phyloP scores from a whole-genome alignment of 495 filamentous ascomycete species.

The Penicillium herquei region DNA sequence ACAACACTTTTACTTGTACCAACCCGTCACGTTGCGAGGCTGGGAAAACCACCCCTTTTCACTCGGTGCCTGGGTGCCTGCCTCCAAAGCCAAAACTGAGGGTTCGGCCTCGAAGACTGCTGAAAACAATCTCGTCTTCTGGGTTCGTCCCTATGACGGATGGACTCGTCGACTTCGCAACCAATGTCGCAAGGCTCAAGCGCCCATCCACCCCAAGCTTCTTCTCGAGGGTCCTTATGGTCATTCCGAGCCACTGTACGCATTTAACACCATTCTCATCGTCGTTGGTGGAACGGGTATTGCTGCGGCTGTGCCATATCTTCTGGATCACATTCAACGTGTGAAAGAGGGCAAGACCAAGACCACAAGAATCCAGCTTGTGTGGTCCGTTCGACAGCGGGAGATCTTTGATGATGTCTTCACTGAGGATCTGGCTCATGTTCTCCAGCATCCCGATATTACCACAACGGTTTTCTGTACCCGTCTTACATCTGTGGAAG shows the following conservation, averaged over 20 bases:
- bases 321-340: slow-evolving; percentile 24
- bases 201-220: slow-evolving; percentile 11
- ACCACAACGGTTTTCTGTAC: not conserved
- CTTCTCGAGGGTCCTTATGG: slow-evolving; percentile 57
- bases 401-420: slow-evolving; percentile 6
- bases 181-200: slow-evolving; percentile 1
- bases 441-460: not conserved
- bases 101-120: not conserved
- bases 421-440: not conserved
- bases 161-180: slow-evolving; percentile 20
- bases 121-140: slow-evolving; percentile 20
- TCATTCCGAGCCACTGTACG: slow-evolving; percentile 28
- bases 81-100: not conserved
- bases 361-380: slow-evolving; percentile 18
- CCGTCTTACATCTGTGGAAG: not conserved
- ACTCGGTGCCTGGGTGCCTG: slow-evolving; percentile 27
- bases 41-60: slow-evolving; percentile 56
- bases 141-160: slow-evolving; percentile 33
- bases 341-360: slow-evolving; percentile 8
- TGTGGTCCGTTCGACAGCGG: slow-evolving; percentile 26
- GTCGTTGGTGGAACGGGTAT: slow-evolving; percentile 54
- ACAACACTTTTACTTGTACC: not conserved
- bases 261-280: slow-evolving; percentile 34
- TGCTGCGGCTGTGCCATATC: slow-evolving; percentile 41
- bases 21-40: slow-evolving; percentile 13